These are phyloP conservation scores for Galeopsis tetrahit DNA, from an alignment of 257 asterid species.

Conservation along the genomic window DNA sequence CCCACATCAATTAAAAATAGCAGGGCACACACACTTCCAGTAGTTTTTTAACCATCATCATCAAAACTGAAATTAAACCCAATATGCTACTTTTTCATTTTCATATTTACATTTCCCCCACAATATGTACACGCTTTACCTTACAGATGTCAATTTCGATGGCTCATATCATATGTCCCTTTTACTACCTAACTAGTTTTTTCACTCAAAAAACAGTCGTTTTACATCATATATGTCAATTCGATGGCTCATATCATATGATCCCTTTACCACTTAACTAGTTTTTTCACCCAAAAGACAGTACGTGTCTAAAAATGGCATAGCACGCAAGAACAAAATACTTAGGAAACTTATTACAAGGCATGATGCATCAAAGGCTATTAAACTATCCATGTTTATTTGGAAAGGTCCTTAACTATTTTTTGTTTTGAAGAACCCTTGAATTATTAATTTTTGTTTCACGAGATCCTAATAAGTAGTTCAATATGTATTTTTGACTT, in stretches of 20 bases:
- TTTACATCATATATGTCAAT: not conserved
- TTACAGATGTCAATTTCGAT: not conserved
- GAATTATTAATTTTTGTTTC: too few species aligned
- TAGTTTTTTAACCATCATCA: too few species aligned
- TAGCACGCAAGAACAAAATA: not conserved
- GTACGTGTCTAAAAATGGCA: not conserved
- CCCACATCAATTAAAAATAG: not conserved
- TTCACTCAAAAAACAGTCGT: not conserved
- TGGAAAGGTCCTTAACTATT: too few species aligned
- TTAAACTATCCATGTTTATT: too few species aligned
- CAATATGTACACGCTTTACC: not conserved
- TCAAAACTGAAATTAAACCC: not conserved
- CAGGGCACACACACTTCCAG: not conserved
- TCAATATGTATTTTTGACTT: too few species aligned
- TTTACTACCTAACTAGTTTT: conserved; percentile 12
- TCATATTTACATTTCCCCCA: not conserved
- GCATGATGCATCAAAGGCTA: too few species aligned
- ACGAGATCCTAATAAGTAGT: too few species aligned
- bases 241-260: conserved; percentile 12
- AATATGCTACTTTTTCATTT: not conserved
- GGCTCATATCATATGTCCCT: conserved; percentile 1
- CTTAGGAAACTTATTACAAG: not conserved
- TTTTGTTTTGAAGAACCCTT: too few species aligned
- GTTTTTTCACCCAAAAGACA: conserved; percentile 4
- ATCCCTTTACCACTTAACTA: not conserved